Base-by-base conservation (phyloP, 225 moss, liverwort and hornwort species). In the Anthoceros angustus region DNA sequence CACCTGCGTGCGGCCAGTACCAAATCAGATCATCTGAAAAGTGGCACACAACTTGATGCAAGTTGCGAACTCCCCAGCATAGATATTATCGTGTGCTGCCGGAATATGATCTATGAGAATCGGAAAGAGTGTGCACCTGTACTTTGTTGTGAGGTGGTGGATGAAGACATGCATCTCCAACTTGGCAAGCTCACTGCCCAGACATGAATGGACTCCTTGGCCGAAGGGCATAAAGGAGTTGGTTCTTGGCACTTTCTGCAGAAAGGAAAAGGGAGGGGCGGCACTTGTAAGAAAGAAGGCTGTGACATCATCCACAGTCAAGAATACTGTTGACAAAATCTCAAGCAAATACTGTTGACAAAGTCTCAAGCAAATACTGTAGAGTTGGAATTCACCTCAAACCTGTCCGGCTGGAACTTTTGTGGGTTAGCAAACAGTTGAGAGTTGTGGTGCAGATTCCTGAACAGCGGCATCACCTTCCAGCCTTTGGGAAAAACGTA, bases 121-220 rank as follows among this genome's bases (percentile, higher is more conserved):
- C 46, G 46, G 46, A 48, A 48, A 18, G 14, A 15, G 18, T 8
- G 4, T 25, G 9, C 75, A 77, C 77, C 73, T 78, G 48, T 42
- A 81, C 62, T 78, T 81, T 1, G 78, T 81, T 2, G 71, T 71
- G 12, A 81, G 62, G 50, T 78, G 75, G 25, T 81, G 81, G 4
- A 76, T 14, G 62, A 81, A 77, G 32, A 76, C 75, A 42, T 66
- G 41, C 26, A 76, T 64, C 10, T 71, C 69, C 69, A 81, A 11
- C 70, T 72, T 78, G 10, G 78, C 81, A 23, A 81, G 75, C 14
- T 81, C 78, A 42, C 69, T 76, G 10, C 81, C 81, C 7, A 78
- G 78, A 63, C 81, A 81, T 6, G 78, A 64, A 69, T 81, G 81
- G 2, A 68, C 15, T 25, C 81, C 81, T 6, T 62, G 46, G 21